phyloP scores from a whole-genome alignment of 2,329 filamentous ascomycete genomes.

The Onygenales sp. region DNA sequence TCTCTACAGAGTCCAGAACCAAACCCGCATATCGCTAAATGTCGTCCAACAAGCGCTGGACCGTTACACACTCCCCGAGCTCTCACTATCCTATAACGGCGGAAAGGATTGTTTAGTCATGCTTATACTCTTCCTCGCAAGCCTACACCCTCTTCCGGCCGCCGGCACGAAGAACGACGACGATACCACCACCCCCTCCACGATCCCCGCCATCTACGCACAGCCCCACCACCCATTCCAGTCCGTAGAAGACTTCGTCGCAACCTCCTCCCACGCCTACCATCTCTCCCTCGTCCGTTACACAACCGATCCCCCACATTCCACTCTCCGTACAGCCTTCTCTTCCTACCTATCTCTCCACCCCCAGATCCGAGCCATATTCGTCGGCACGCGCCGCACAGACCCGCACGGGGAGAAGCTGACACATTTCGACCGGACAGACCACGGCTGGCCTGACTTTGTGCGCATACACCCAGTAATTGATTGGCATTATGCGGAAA shows the following conservation, averaged over 20 bases:
- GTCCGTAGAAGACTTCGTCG: constrained; percentile 79
- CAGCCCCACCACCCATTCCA: constrained; percentile 73
- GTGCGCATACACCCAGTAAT: constrained; percentile 93
- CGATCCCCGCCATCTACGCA: constrained; percentile 81
- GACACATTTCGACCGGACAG: constrained; percentile 77
- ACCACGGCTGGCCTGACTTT: constrained; percentile 81
- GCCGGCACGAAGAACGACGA: not conserved
- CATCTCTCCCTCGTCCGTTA: constrained; percentile 68
- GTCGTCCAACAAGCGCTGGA: constrained; percentile 68
- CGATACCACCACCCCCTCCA: constrained; percentile 39
- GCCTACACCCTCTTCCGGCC: constrained; percentile 28
- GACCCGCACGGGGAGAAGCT: constrained; percentile 79
- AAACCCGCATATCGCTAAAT: constrained; percentile 61
- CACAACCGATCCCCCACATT: constrained; percentile 45
- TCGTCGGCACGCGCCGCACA: constrained; percentile 80
- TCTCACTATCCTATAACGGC: constrained; percentile 92
- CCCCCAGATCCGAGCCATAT: constrained; percentile 60
- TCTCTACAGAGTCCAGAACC: constrained; percentile 59
- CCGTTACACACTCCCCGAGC: constrained; percentile 65
- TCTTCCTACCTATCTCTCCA: constrained; percentile 55
- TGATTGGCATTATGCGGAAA: constrained; percentile 93
- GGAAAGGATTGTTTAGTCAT: constrained; percentile 96
- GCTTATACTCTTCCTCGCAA: constrained; percentile 72
- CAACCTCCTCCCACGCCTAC: constrained; percentile 55
- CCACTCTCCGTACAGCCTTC: constrained; percentile 68